Evolutionary conservation across 805 yeast species (phyloP).

Genomic region (Candida andamanensis): DNA sequence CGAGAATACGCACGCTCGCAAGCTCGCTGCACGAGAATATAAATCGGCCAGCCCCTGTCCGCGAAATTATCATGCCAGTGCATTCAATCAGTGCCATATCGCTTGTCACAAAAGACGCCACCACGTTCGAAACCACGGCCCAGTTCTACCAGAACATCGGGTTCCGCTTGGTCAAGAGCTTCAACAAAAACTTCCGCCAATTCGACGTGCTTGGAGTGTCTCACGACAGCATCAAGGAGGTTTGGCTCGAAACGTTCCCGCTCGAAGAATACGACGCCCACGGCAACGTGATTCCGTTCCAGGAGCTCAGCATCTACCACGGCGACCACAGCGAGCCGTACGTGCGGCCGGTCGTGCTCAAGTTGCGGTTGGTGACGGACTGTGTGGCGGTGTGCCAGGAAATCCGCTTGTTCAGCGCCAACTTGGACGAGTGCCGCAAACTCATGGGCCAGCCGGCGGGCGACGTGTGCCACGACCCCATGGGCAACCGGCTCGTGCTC

Average conservation of each 20-base stretch:
- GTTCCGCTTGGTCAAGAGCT: conserved; percentile 55
- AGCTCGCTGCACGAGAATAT: too few species aligned
- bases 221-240: conserved; percentile 60
- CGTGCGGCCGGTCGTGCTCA: conserved; percentile 26
- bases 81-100: conserved; percentile 52
- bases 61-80: conserved; percentile 7
- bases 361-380: conserved; percentile 26
- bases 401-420: conserved; percentile 28
- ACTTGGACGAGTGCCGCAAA: conserved; percentile 18
- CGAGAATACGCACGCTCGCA: too few species aligned
- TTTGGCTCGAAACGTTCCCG: conserved; percentile 71
- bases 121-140: conserved; percentile 42
- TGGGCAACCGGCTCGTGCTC: conserved; percentile 28
- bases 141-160: conserved; percentile 60
- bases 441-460: conserved; percentile 20
- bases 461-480: conserved; percentile 40
- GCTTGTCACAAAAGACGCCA: conserved; percentile 49
- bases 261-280: conserved; percentile 30
- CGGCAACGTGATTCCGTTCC: conserved; percentile 37
- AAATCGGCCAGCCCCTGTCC: conserved; percentile 3
- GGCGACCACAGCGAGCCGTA: conserved; percentile 31
- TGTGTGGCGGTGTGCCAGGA: conserved; percentile 13
- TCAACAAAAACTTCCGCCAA: conserved; percentile 37
- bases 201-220: conserved; percentile 47
- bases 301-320: conserved; percentile 31